Percentiles rank a stretch among this genome's conserved stretches.
Conservation (phyloP, 441 rosid genomes). For the Erodium trifolium region DNA sequence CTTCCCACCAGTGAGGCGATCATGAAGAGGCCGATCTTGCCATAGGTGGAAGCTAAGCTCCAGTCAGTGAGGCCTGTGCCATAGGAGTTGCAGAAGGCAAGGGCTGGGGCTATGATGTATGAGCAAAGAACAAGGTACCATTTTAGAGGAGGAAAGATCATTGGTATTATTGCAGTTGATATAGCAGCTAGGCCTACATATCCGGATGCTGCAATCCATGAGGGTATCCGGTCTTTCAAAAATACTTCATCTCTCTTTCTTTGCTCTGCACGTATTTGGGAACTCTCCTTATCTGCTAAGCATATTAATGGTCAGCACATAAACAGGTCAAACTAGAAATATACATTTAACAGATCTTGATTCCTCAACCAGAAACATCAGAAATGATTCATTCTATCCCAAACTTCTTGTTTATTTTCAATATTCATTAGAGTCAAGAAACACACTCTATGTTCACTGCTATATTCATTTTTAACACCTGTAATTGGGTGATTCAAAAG, state of each 20-base stretch:
- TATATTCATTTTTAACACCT: no score
- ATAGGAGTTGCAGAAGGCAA: conserved; percentile 89
- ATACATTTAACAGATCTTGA: background rate
- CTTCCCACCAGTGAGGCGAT: conserved; percentile 71
- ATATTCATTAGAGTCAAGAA: no score
- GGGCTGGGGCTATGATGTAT: conserved; percentile 76
- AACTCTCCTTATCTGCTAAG: conserved; percentile 41
- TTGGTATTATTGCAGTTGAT: conserved; percentile 70
- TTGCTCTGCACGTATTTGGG: conserved; percentile 41
- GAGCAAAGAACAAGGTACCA: conserved; percentile 81
- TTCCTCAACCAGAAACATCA: background rate
- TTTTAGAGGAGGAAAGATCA: conserved; percentile 67
- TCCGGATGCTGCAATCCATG: conserved; percentile 74
- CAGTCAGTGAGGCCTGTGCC: conserved; percentile 88
- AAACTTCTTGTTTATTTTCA: no score
- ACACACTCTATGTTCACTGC: no score
- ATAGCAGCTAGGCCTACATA: conserved; percentile 80
- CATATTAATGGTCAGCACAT: conserved; percentile 11
- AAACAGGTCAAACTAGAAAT: conserved; percentile 6
- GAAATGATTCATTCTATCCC: no score
- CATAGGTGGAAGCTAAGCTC: conserved; percentile 71
- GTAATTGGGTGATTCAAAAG: no score
- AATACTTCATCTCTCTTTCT: conserved; percentile 63
- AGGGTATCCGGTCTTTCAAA: conserved; percentile 67
- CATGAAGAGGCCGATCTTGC: conserved; percentile 85